These are phyloP conservation scores for Claviceps sp. DNA, from an alignment of 2,329 filamentous ascomycete genomes.

Conservation along the genomic window DNA sequence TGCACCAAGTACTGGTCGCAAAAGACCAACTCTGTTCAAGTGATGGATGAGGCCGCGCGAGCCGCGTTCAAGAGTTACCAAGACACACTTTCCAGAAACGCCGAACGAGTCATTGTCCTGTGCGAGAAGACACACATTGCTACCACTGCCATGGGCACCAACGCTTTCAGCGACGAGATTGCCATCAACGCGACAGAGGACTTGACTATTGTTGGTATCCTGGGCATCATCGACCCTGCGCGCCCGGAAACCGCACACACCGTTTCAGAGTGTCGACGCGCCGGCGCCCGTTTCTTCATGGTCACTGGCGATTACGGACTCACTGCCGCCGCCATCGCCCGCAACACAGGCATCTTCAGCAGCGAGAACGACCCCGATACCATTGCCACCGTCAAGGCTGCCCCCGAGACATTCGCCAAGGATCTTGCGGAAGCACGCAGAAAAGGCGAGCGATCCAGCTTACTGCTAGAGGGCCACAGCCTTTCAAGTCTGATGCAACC, in stretches of 20 bases:
- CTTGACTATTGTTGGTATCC: constrained; percentile 36
- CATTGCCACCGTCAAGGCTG: constrained; percentile 12
- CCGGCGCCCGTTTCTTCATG: constrained; percentile 32
- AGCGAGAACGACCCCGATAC: constrained; percentile 28
- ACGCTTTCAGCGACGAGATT: constrained; percentile 37
- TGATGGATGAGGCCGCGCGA: constrained; percentile 20
- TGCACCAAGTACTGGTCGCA: constrained; percentile 23
- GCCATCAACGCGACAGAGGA: constrained; percentile 24
- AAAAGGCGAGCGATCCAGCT: constrained; percentile 11
- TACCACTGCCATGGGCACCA: constrained; percentile 20
- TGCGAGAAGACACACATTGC: constrained; percentile 24
- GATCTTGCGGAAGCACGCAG: constrained; percentile 10
- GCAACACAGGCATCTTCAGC: constrained; percentile 51
- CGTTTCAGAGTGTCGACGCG: constrained; percentile 27
- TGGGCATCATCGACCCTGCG: constrained; percentile 35
- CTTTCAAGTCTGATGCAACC: constrained; percentile 39
- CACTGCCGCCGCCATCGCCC: constrained; percentile 52
- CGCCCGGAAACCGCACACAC: constrained; percentile 28
- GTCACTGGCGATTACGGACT: constrained; percentile 35
- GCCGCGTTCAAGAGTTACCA: constrained; percentile 23
- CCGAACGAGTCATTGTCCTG: constrained; percentile 29
- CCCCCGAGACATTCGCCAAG: constrained; percentile 4
- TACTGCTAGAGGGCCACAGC: constrained; percentile 39
- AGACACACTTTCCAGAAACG: constrained; percentile 26
- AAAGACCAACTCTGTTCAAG: constrained; percentile 17